These are phyloP conservation scores for Grammothele lineata DNA, from an alignment of 768 basidiomycete genomes.

Conservation along the genomic window DNA sequence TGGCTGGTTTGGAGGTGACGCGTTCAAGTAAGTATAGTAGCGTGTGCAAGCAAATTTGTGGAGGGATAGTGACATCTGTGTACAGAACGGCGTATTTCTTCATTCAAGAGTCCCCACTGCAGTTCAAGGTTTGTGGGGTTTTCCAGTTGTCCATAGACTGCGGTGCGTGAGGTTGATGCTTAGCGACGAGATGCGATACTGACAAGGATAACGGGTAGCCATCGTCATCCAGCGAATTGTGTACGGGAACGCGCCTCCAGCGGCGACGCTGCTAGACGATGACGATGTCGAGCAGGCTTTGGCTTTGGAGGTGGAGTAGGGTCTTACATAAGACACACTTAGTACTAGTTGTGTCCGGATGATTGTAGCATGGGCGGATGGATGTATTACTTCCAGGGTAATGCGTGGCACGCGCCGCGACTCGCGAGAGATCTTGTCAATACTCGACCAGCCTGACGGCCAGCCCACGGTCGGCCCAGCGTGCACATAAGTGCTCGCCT, in stretches of 20 bases:
- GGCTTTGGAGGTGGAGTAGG: slow-evolving; percentile 60
- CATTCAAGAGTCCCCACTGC: slow-evolving; percentile 62
- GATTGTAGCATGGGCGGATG: no score
- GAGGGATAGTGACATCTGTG: background rate
- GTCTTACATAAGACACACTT: no score
- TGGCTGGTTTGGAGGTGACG: slow-evolving; percentile 82
- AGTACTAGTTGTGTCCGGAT: no score
- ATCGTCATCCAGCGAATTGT: slow-evolving; percentile 71
- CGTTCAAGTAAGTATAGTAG: slow-evolving; percentile 62
- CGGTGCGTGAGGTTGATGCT: slow-evolving; percentile 60
- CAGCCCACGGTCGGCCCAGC: no score
- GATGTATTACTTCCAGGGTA: background rate
- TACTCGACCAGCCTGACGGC: no score
- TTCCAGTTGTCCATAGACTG: slow-evolving; percentile 80
- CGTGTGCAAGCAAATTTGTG: background rate
- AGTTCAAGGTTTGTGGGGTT: slow-evolving; percentile 79
- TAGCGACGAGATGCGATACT: no score
- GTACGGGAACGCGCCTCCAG: slow-evolving; percentile 70
- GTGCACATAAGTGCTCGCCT: no score
- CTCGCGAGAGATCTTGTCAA: no score
- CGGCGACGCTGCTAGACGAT: slow-evolving; percentile 40
- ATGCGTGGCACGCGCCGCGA: no score
- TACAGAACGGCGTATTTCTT: slow-evolving; percentile 78
- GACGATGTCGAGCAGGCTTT: slow-evolving; percentile 77
- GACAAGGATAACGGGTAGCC: no score